Base-by-base conservation (phyloP, 2,329 filamentous ascomycete genomes). In the Claviceps pusilla region DNA sequence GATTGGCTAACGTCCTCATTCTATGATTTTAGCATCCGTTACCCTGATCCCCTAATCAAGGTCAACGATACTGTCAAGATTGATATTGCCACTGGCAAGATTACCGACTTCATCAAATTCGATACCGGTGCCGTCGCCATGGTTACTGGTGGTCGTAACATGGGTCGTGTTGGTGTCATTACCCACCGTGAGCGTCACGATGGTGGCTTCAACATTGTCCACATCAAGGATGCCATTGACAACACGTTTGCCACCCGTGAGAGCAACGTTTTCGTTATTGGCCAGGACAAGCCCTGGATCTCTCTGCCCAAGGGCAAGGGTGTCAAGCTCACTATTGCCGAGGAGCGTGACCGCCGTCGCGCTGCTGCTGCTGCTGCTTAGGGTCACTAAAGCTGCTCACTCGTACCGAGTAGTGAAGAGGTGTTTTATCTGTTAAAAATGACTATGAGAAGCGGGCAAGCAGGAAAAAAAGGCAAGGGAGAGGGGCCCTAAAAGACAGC, bases 41-140 rank as follows among this genome's bases (percentile, higher is more conserved):
- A 96, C 86, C 93, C 93, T 66, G 93, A 98, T 77, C 93, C 93
- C 61, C 72, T 83, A 65, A 95, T 98, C 84, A 95, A 94, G 84
- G 93, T 98, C 80, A 97, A 98, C 83, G 93, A 98, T 81, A 97
- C 93, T 58, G 90, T 98, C 78, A 98, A 98, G 89, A 91, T 98
- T 68, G 88, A 98, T 71, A 81, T 98, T 57, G 77, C 86, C 69
- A 95, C 89, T 62, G 93, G 93, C 81, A 98, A 97, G 86, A 94
- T 98, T 78, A 76, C 80, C 67, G 93, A 98, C 78, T 97, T 87
- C 79, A 89, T 97, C 83, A 87, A 86, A 78, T 98, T 98, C 79
- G 93, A 98, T 76, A 96, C 90, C 71, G 93, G 91, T 76, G 86
- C 89, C 72, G 89, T 98, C 68, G 89, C 87, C 75, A 98, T 98